Base-by-base conservation (phyloP, 2,329 filamentous ascomycete species). In the Cryphonectria carpinicola region DNA sequence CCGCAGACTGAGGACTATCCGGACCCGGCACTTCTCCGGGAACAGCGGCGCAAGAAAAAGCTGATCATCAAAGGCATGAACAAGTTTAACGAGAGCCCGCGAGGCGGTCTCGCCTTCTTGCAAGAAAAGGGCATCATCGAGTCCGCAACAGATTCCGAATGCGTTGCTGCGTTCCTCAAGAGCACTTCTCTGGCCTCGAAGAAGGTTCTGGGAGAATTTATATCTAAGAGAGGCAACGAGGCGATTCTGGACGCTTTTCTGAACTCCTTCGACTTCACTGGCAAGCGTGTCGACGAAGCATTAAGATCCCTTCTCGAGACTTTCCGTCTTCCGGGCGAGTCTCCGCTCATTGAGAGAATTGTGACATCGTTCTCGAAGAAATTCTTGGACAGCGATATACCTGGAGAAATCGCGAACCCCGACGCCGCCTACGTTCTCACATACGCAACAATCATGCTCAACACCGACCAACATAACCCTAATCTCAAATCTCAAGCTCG, bases 371-470 rank as follows among this genome's bases (percentile, higher is more conserved):
- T 99, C 80, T 88, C 93, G 0, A 93, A 95, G 74, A 93, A 93
- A 78, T 99, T 97, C 79, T 92, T 92, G 79, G 83, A 87, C 11
- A 89, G 88, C 71, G 89, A 88, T 7, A 87, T 89, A 37, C 91
- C 93, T 0, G 88, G 92, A 68, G 92, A 90, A 32, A 90, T 98
- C 73, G 92, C 90, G 8, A 91, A 97, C 77, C 92, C 93, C 76
- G 96, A 99, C 79, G 90, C 94, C 10, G 90, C 96, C 32, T 99
- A 93, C 77, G 90, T 99, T 64, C 84, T 99, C 66, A 95, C 93
- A 0, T 99, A 99, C 79, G 96, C 95, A 52, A 97, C 98, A 77
- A 97, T 99, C 80, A 94, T 99, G 89, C 72, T 99, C 70, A 99
- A 99, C 78, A 98, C 95, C 0, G 96, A 99, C 78, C 92, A 97